Evolutionary conservation across 2,329 filamentous ascomycete genomes (phyloP), one percentile per base, ranked within the genome.

Genomic region (Trichoderma brevicompactum): DNA sequence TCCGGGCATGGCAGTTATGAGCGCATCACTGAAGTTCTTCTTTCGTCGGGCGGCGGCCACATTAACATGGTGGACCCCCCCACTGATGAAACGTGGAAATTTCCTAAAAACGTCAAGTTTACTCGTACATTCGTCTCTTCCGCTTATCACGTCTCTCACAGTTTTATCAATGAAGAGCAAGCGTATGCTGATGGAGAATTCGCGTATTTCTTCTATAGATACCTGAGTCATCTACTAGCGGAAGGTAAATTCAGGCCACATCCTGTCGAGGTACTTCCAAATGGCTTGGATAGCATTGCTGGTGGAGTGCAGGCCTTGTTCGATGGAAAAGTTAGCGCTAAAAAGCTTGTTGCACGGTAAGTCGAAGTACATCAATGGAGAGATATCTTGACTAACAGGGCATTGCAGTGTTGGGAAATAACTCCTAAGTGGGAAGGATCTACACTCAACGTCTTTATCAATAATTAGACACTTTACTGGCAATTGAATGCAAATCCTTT

Each of bases 211-310:
- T 59, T 49, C 43, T 59, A 59, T 32, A 46, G 55, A 2, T 59
- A 59, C 55, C 23, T 59, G 43, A 59, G 55, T 40, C 55, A 59
- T 59, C 32, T 59, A 5, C 17, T 59, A 3, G 55, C 55, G n/a
- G 55, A 59, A 17, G 55, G 55, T 10, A 59, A 49, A 59, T 59
- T 59, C 55, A 58, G 23, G 36, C 46, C 54, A 3, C 68, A 69
- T 49, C 62, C 62, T 5, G 48, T 54, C 7, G 65, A 68, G 28
- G 60, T 69, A 7, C 49, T 67, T 34, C 62, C 66, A 17, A 55
- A 67, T 15, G 68, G 68, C 1, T 32, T 69, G 8, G 50, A 52
- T 8, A 62, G 66, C 8, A 15, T 69, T 12, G 54, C 59, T 41
- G 49, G 41, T 5, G 66, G 56, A 7, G 34, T 69, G 38, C 23